Evolutionary conservation across 2,329 filamentous ascomycete genomes (phyloP).

Genomic region (Penicillium fuscoglaucum): DNA sequence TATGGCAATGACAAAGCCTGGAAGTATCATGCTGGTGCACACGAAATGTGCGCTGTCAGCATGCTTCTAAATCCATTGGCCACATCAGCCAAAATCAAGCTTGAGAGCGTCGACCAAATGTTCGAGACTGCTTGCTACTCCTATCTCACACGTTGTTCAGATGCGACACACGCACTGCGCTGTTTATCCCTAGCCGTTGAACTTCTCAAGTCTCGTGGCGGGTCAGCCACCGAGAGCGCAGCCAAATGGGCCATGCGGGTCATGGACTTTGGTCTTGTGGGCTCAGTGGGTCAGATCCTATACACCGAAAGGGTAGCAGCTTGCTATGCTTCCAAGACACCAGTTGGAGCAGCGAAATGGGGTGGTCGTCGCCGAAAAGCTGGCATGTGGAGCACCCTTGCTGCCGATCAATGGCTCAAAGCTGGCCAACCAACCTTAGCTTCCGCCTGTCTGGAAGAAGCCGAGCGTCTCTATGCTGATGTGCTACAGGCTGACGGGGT

Average conservation of each 20-base stretch:
- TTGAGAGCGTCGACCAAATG: conserved; percentile 81
- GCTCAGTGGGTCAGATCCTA: conserved; percentile 74
- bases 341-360: conserved; percentile 65
- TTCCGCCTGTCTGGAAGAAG: conserved; percentile 72
- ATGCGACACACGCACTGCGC: conserved; percentile 77
- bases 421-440: conserved; percentile 76
- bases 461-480: conserved; percentile 55
- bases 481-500: conserved; percentile 41
- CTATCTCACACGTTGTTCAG: conserved; percentile 80
- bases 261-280: conserved; percentile 75
- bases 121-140: conserved; percentile 90
- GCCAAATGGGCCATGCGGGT: conserved; percentile 80
- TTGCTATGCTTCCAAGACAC: conserved; percentile 75
- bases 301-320: conserved; percentile 82
- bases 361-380: conserved; percentile 79
- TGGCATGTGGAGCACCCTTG: conserved; percentile 82
- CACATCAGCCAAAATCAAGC: conserved; percentile 70
- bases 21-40: conserved; percentile 88
- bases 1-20: conserved; percentile 96
- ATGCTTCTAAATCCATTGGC: conserved; percentile 74
- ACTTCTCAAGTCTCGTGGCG: conserved; percentile 76
- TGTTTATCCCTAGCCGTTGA: conserved; percentile 76
- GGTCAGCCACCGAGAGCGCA: conserved; percentile 79
- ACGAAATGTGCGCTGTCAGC: conserved; percentile 91
- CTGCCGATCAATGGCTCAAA: conserved; percentile 79